Base-by-base conservation (phyloP, 1,284 basidiomycete genomes). In the Sutorius eximius region DNA sequence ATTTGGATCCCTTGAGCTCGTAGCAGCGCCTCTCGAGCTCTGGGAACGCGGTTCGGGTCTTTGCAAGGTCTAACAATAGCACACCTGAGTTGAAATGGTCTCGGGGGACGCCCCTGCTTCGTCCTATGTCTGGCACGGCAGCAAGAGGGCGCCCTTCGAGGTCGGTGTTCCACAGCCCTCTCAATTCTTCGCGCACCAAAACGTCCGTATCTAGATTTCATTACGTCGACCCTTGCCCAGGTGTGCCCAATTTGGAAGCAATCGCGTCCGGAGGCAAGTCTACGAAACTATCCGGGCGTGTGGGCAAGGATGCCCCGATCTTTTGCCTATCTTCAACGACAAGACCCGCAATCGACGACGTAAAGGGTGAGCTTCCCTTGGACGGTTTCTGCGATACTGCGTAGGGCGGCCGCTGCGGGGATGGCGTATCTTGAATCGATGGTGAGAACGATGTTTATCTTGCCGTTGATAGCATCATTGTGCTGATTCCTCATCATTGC, bases 211-310 rank as follows among this genome's bases (percentile, higher is more conserved):
- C 43, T 13, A 82, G 69, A 59, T 0, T 62, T 47, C 32, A 76
- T 61, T 61, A 81, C 66, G 48, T 79, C 77, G 22, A 82, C 57
- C 65, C 80, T 82, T 0, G 76, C 78, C 80, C 79, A 82, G 0
- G 61, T 6, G 70, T 51, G 3, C 76, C 76, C 43, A 64, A 45
- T 45, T 65, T 61, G 20, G 40, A 42, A 27, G 38, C 20, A 13
- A 40, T 15, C 7, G 12, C 38, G 38, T 40, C 24, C 24, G 24
- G 24, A 6, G 24, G 24, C 24, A 27, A 27, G 24, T 22, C 20
- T 40, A 20, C 9, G 38, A 40, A 20, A 20, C 13, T 42, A 42
- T 42, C 40, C 40, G 15, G 22, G 18, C 20, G 20, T 41, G 10
- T 41, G 40, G 20, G 20, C 40, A 41, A 41, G 20, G 40, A 41